These are phyloP conservation scores for Dictyostelium citrinum DNA, from an alignment of 78 protist genomes.

Conservation along the genomic window DNA sequence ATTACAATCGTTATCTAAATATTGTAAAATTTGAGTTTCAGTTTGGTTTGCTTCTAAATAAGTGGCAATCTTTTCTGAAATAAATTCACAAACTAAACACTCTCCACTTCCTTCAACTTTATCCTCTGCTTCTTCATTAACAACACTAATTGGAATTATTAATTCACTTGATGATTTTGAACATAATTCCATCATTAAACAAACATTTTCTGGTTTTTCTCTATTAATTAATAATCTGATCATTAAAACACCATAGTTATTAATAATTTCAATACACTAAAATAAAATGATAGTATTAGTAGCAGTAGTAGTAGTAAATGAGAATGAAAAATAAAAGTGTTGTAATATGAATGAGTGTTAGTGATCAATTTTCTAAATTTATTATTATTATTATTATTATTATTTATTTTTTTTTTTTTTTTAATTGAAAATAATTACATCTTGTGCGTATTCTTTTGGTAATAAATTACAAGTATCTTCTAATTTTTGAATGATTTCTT, in stretches of 20 bases:
- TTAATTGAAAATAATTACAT: background rate
- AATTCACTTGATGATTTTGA: background rate
- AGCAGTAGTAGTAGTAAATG: too few relatives aligned
- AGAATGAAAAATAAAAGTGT: too few relatives aligned
- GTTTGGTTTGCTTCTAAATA: background rate
- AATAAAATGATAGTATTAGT: too few relatives aligned
- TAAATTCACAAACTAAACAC: background rate
- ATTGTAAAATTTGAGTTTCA: background rate
- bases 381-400: too few relatives aligned
- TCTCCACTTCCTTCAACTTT: background rate
- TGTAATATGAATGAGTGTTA: too few relatives aligned
- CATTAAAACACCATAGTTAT: background rate
- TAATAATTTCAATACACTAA: background rate
- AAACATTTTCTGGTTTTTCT: background rate
- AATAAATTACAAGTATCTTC: background rate
- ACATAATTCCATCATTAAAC: background rate
- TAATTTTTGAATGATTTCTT: background rate
- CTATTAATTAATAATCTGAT: background rate
- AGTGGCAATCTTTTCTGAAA: background rate
- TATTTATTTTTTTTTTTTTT: too few relatives aligned
- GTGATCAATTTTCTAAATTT: too few relatives aligned
- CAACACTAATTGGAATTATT: background rate
- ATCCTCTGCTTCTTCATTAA: background rate
- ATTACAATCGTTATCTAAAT: slow-evolving; percentile 3
- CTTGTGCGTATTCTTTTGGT: background rate